A percentile compares a stretch with the other conserved stretches of the same genome.
Evolutionary conservation across 1,284 basidiomycete genomes (phyloP).

Genomic region (Phellinidium pouzarii): DNA sequence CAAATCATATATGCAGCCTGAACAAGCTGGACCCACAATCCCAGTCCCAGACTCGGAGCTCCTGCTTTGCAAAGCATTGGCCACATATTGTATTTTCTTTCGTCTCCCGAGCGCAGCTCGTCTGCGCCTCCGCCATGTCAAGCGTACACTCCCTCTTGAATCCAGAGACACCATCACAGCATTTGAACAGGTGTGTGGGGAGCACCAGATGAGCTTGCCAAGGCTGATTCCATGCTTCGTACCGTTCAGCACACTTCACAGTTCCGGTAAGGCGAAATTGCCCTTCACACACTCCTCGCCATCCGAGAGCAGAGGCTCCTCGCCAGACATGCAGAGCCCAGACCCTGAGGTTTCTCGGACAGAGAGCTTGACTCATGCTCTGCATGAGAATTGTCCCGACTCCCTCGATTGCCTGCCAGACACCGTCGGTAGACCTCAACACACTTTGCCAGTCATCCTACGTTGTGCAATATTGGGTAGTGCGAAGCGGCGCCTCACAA

Average conservation of each 20-base stretch:
- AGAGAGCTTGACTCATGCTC: slow-evolving; percentile 34
- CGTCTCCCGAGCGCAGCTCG: slow-evolving; percentile 3
- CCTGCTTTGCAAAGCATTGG: background rate
- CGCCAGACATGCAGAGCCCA: background rate
- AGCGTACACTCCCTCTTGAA: slow-evolving; percentile 48
- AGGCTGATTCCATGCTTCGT: background rate
- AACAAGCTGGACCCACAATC: background rate
- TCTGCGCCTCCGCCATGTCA: slow-evolving; percentile 34
- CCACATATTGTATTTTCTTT: slow-evolving; percentile 2
- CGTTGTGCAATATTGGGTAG: slow-evolving; percentile 76
- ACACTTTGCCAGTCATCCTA: slow-evolving; percentile 73
- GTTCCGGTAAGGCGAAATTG: background rate
- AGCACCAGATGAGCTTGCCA: slow-evolving; percentile 22
- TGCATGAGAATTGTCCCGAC: slow-evolving; percentile 69
- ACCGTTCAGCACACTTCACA: slow-evolving; percentile 1
- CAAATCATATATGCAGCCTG: background rate
- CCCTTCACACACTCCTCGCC: background rate
- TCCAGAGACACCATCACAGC: slow-evolving; percentile 35
- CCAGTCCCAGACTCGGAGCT: too few species aligned
- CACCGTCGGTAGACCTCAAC: slow-evolving; percentile 68
- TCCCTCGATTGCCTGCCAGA: slow-evolving; percentile 69
- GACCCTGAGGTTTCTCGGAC: background rate
- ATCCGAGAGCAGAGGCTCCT: slow-evolving; percentile 1
- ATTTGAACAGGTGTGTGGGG: slow-evolving; percentile 14
- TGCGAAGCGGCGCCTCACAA: slow-evolving; percentile 64